A percentile compares a stretch with the other conserved stretches of the same genome.
These are phyloP conservation scores for Cyberlindnera mrakii DNA, from an alignment of 805 yeast species.

Conservation along the genomic window DNA sequence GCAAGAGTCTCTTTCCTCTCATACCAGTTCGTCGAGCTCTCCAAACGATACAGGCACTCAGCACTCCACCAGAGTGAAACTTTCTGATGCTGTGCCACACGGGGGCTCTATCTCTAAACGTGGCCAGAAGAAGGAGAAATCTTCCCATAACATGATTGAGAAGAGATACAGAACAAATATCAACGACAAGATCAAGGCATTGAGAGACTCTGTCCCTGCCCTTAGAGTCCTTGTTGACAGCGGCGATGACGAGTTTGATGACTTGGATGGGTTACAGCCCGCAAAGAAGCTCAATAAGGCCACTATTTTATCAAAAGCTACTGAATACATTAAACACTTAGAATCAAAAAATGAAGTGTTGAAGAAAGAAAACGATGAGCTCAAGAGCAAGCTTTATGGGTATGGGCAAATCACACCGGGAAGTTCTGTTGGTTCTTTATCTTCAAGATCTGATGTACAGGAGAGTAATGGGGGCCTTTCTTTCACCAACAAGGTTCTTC, in stretches of 20 bases:
- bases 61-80: conserved; percentile 5
- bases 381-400: conserved; percentile 25
- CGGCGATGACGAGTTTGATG: conserved; percentile 51
- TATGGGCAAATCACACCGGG: conserved; percentile 16
- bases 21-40: conserved; percentile 1
- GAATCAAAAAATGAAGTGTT: conserved; percentile 53
- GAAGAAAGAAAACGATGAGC: conserved; percentile 39
- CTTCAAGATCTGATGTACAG: conserved; percentile 6
- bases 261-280: conserved; percentile 69
- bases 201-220: conserved; percentile 64
- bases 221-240: conserved; percentile 40
- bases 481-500: conserved; percentile 41
- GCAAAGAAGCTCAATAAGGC: conserved; percentile 77
- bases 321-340: conserved; percentile 71
- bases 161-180: conserved; percentile 67
- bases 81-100: conserved; percentile 21
- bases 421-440: conserved; percentile 13
- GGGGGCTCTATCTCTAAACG: conserved; percentile 18
- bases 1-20: conserved; percentile 12
- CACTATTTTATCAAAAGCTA: conserved; percentile 66
- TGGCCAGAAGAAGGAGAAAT: conserved; percentile 39
- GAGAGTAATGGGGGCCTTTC: conserved; percentile 8
- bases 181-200: conserved; percentile 56
- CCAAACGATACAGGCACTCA: background rate
- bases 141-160: conserved; percentile 67